Conservation (phyloP, 768 basidiomycete genomes). For the Termitomyces sp. region DNA sequence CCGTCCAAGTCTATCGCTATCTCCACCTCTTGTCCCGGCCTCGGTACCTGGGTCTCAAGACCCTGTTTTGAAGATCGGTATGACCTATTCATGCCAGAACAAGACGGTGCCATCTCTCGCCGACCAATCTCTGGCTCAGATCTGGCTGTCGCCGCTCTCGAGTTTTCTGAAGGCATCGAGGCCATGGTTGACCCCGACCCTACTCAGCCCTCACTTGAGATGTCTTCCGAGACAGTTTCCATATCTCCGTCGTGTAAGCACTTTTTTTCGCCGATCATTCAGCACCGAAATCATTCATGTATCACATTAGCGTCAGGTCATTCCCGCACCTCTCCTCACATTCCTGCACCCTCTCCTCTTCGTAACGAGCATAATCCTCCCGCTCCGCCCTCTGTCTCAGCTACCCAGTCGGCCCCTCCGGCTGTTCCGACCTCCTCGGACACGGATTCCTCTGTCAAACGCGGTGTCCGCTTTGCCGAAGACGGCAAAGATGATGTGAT, state of each 20-base stretch:
- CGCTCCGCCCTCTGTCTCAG: conserved; percentile 6
- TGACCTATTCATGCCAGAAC: conserved; percentile 43
- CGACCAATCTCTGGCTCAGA: conserved; percentile 41
- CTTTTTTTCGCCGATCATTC: background rate
- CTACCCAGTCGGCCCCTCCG: conserved; percentile 7
- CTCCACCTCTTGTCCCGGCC: conserved; percentile 43
- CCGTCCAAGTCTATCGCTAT: conserved; percentile 25
- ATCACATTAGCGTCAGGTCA: conserved; percentile 17
- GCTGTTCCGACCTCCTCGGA: conserved; percentile 7
- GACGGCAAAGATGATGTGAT: conserved; percentile 63
- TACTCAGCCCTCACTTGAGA: conserved; percentile 14
- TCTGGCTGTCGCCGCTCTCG: conserved; percentile 64
- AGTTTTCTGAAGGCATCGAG: conserved; percentile 66
- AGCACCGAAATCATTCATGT: conserved; percentile 4
- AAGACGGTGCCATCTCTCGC: conserved; percentile 28
- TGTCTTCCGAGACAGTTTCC: conserved; percentile 11
- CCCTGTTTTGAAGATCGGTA: conserved; percentile 75
- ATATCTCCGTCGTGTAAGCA: conserved; percentile 13
- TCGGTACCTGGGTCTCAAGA: conserved; percentile 65
- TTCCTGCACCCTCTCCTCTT: conserved; percentile 44
- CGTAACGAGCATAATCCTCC: conserved; percentile 31
- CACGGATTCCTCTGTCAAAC: conserved; percentile 28
- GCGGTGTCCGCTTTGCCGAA: conserved; percentile 63
- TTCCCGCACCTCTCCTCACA: conserved; percentile 28
- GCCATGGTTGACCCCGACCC: conserved; percentile 43